A percentile compares a stretch with the other conserved stretches of the same genome.
Conservation (phyloP, 2,329 filamentous ascomycete species). For the Peltaster fructicola region DNA sequence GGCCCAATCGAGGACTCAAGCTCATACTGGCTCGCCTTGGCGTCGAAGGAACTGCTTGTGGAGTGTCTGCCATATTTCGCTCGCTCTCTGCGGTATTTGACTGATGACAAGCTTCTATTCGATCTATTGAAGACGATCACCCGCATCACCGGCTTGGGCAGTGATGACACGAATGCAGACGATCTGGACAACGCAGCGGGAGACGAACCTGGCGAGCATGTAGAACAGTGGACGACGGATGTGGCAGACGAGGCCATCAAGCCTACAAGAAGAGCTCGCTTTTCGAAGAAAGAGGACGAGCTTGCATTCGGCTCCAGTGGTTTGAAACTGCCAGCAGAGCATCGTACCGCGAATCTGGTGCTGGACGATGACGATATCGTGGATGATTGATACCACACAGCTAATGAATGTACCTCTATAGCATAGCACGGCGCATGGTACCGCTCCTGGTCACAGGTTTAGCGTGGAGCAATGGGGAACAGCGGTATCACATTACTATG, state of each 20-base stretch:
- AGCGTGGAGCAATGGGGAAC: too few relatives aligned
- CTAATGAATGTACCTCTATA: too few relatives aligned
- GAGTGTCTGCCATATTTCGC: constrained; percentile 78
- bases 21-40: constrained; percentile 14
- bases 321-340: constrained; percentile 11
- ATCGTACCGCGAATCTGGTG: constrained; percentile 20
- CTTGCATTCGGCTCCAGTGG: constrained; percentile 4
- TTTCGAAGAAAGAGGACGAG: constrained; percentile 6
- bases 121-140: constrained; percentile 52
- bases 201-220: constrained; percentile 1
- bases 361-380: constrained; percentile 32
- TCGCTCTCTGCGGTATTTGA: too few relatives aligned
- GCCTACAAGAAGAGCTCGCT: constrained; percentile 3
- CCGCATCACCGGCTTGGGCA: constrained; percentile 25
- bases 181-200: constrained; percentile 2
- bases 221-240: constrained; percentile 28
- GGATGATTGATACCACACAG: constrained; percentile 16
- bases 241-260: constrained; percentile 13
- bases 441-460: too few relatives aligned
- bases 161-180: constrained; percentile 8
- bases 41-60: constrained; percentile 57
- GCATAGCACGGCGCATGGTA: too few relatives aligned
- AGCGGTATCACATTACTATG: too few relatives aligned
- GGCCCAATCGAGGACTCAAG: background rate
- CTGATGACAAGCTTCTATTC: too few relatives aligned